Evolutionary conservation across 2,329 filamentous ascomycete species (phyloP), one percentile per base, ranked within the genome.

Genomic region (Sordariomycetes sp.): DNA sequence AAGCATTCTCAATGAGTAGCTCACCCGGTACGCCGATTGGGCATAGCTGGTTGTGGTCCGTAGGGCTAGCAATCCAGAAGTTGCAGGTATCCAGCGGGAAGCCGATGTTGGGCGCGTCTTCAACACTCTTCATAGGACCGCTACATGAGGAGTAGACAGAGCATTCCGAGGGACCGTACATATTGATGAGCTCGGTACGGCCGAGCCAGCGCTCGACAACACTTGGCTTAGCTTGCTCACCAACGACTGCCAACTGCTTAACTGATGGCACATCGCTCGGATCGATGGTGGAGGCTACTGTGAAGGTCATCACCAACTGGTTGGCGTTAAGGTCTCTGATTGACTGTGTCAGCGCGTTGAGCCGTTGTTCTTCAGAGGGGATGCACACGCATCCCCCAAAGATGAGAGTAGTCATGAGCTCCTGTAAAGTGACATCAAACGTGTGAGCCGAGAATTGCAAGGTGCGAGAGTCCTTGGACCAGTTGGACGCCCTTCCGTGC

Each of bases 291-390:
- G 31, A 34, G 19, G 39, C 42, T 30, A 44, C 34, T 1, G 44
- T 41, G 1, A 44, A 42, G 3, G 45, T 47, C 6, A 47, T 24
- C 30, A 45, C 20, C 2, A 33, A 30, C 6, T 14, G 26, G 32
- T 41, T 36, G 18, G 23, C 34, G 14, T 36, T 17, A 12, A 31
- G 6, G 14, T 11, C 15, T 9, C 18, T 30, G 21, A 36, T 36
- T 10, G 34, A 18, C 10, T 28, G 20, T 9, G 18, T n/a, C 11
- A 36, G 15, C 7, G 15, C 23, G 19, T 36, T 36, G 17, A 29
- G 10, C 24, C 33, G 53, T 20, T 55, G 51, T 3, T 57, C 46
- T 18, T 66, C 61, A 1, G 57, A 61, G 1, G 59, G 58, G 14
- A 58, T 43, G 19, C 53, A 55, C 4, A 57, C 42, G 28, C 53